These are phyloP conservation scores for Infundibulicybe gibba DNA, from an alignment of 768 basidiomycete species.

Conservation along the genomic window DNA sequence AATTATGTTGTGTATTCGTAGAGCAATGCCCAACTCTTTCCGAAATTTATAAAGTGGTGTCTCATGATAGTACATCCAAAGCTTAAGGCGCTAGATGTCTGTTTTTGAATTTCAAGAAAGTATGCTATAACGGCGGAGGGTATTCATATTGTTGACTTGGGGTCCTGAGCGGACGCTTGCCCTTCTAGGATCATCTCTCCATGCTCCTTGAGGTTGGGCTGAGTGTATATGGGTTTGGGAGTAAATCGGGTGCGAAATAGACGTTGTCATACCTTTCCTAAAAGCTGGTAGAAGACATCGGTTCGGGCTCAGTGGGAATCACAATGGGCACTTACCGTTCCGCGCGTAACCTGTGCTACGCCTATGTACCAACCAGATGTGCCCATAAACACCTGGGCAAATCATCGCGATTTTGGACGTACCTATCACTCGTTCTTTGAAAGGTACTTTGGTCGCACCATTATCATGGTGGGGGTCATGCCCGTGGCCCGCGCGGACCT, in stretches of 20 bases:
- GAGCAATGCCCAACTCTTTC: too few species aligned
- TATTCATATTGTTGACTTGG: background rate
- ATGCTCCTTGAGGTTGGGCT: slow-evolving; percentile 43
- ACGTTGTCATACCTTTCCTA: slow-evolving; percentile 19
- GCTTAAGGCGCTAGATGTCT: too few species aligned
- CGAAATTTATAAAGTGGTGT: too few species aligned
- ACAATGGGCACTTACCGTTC: slow-evolving; percentile 25
- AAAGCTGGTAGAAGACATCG: slow-evolving; percentile 15
- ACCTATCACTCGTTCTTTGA: slow-evolving; percentile 59
- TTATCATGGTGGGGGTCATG: background rate
- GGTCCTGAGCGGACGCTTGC: slow-evolving; percentile 29
- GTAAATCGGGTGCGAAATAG: background rate
- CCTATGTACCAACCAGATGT: slow-evolving; percentile 11
- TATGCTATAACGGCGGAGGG: slow-evolving; percentile 1
- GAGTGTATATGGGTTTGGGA: background rate
- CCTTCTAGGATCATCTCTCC: slow-evolving; percentile 51
- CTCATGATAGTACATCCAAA: too few species aligned
- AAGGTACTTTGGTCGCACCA: slow-evolving; percentile 31
- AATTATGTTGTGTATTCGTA: too few species aligned
- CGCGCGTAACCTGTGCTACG: slow-evolving; percentile 29
- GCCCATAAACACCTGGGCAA: too few species aligned
- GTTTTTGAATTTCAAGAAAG: too few species aligned
- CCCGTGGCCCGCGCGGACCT: slow-evolving; percentile 17
- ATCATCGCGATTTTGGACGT: slow-evolving; percentile 5
- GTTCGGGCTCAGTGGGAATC: background rate